A percentile compares a stretch with the other conserved stretches of the same genome.
Conservation (phyloP, 164 flowering plant species). For the Vitis riparia region DNA sequence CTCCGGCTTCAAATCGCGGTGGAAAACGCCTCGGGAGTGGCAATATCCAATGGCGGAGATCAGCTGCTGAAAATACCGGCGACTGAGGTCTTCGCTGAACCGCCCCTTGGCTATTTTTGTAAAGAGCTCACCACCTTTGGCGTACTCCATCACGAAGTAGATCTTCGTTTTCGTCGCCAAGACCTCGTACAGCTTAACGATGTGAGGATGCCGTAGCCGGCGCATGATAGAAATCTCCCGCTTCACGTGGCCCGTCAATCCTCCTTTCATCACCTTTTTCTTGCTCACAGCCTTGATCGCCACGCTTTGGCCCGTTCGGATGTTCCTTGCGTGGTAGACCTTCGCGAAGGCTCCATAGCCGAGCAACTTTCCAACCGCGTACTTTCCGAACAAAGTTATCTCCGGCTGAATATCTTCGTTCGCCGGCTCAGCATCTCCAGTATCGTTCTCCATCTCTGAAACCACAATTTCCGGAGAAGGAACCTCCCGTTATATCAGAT, state of each 20-base stretch:
- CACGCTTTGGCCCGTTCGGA: constrained; percentile 53
- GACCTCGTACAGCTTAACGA: constrained; percentile 61
- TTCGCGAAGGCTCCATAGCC: constrained; percentile 77
- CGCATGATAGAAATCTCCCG: constrained; percentile 70
- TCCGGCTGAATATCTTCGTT: background rate
- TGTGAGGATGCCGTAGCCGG: constrained; percentile 57
- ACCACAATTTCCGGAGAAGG: background rate
- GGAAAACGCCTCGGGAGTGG: constrained; percentile 66
- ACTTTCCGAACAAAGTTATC: constrained; percentile 41
- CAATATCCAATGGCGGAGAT: constrained; percentile 66
- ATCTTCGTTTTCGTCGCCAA: constrained; percentile 69
- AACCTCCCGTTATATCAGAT: background rate
- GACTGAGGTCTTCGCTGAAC: constrained; percentile 57
- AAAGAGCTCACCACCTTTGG: constrained; percentile 73
- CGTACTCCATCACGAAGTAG: constrained; percentile 75
- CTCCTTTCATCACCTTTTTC: constrained; percentile 36
- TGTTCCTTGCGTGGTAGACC: constrained; percentile 65
- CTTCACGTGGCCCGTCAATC: constrained; percentile 35
- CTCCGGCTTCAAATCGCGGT: constrained; percentile 72
- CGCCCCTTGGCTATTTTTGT: constrained; percentile 49
- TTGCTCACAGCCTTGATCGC: constrained; percentile 70
- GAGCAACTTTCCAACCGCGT: constrained; percentile 61
- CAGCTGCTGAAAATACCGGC: constrained; percentile 65
- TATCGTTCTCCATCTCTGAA: background rate
- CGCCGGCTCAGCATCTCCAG: constrained; percentile 3